phyloP scores from a whole-genome alignment of 108 stramenopile species.

The Cyclotella distinguenda region DNA sequence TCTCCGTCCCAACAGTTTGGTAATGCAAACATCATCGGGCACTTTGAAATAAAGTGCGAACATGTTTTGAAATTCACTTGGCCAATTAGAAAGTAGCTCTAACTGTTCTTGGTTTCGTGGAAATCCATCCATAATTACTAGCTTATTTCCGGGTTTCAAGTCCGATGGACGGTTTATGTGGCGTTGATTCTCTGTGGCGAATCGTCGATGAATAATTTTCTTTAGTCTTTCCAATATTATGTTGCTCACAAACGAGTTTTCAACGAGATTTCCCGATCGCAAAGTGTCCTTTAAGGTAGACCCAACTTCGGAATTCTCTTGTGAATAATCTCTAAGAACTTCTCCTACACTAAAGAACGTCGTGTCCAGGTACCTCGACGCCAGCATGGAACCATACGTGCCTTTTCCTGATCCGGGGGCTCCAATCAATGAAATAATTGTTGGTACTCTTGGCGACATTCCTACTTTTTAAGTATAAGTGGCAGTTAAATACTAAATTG shows the following conservation, averaged over 20 bases:
- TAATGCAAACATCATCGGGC: conserved; percentile 68
- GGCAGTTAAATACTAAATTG: too few relatives aligned
- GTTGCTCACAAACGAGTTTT: conserved; percentile 56
- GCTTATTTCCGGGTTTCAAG: too few relatives aligned
- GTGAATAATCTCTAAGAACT: conserved; percentile 48
- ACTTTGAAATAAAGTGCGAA: conserved; percentile 68
- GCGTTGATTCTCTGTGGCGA: too few relatives aligned
- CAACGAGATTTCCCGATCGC: conserved; percentile 59
- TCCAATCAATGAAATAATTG: conserved; percentile 20
- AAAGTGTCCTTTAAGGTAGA: conserved; percentile 4
- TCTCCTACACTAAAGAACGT: conserved; percentile 66
- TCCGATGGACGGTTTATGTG: too few relatives aligned
- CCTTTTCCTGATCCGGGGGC: conserved; percentile 29
- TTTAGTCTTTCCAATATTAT: conserved; percentile 46
- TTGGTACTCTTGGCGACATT: too few relatives aligned
- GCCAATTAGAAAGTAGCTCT: conserved; percentile 56
- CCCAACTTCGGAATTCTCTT: conserved; percentile 31
- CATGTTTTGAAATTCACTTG: conserved; percentile 29
- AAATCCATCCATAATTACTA: conserved; percentile 73
- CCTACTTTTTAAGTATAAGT: too few relatives aligned
- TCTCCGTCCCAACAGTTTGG: conserved; percentile 74
- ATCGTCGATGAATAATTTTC: conserved; percentile 4
- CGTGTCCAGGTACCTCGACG: conserved; percentile 20
- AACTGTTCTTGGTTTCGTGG: conserved; percentile 69
- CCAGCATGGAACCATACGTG: conserved; percentile 31